Percentiles rank a stretch among this genome's conserved stretches.
Conservation (phyloP, 208 protist species). For the Acanthamoeba quina region DNA sequence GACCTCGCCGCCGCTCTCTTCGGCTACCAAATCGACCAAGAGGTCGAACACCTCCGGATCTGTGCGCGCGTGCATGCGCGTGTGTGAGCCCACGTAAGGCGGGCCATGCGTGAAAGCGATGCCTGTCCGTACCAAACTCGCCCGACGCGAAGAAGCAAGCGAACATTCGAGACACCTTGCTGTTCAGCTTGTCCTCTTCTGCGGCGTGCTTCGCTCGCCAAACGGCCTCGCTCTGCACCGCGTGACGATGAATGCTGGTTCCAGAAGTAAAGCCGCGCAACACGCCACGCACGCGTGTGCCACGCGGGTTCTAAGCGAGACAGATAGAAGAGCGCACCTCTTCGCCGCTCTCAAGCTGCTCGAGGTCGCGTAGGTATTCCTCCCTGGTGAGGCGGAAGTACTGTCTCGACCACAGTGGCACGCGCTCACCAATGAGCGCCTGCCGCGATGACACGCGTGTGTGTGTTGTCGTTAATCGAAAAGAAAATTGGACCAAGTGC, state of each 20-base stretch:
- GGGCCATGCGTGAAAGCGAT: not conserved
- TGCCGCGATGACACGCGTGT: not conserved
- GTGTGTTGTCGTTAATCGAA: not conserved
- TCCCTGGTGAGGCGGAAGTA: not conserved
- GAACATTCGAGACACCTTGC: not conserved
- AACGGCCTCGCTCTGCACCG: not conserved
- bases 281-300: no score
- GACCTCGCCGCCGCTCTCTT: not conserved
- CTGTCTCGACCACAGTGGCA: not conserved
- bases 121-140: not conserved
- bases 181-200: not conserved
- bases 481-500: not conserved
- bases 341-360: not conserved
- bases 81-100: not conserved
- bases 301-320: no score
- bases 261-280: no score
- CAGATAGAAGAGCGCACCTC: not conserved
- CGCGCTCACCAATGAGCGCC: not conserved
- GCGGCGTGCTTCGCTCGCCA: not conserved
- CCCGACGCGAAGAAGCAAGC: constrained; percentile 1
- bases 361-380: not conserved
- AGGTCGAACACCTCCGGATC: not conserved
- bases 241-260: not conserved
- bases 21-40: not conserved
- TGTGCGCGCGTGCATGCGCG: not conserved